Evolutionary conservation across 1,284 basidiomycete species (phyloP), one percentile per base, ranked within the genome.

Genomic region (Trichosporon asahii): DNA sequence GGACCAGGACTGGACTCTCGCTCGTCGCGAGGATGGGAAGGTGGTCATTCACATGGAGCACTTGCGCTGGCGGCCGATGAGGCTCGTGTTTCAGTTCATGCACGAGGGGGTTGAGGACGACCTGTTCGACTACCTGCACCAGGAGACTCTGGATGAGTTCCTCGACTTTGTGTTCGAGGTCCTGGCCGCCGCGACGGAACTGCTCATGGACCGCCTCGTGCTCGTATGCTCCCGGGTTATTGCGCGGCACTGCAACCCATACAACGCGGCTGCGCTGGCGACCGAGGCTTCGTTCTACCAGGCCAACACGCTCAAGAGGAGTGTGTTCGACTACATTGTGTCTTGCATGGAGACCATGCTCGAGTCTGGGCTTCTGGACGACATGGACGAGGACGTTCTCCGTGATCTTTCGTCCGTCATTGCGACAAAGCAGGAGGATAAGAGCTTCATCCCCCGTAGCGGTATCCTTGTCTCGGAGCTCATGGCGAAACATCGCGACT

Each of bases 81-180:
- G 87, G 66, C 90, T 90, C 76, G 92, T 95, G 1, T 82, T 98
- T 69, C 84, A 86, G 69, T 94, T 90, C 79, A 83, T 98, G 74
- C 95, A 93, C 78, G 89, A 89, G 76, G 94, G 94, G 12, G 85
- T 82, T 14, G 92, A 91, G 74, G 86, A 86, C 70, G 88, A 89
- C 67, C 85, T 95, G 76, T 96, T 98, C 77, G 87, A 90, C 60
- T 86, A 86, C 21, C 83, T 93, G 29, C 91, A 91, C 71, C 90
- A 89, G 31, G 82, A 87, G 44, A 88, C 88, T 0, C 83, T 90
- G 11, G 94, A 98, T 73, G 89, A 91, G 61, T 86, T 93, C 64
- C 82, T 98, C 70, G 92, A 95, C 74, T 93, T 95, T 76, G 87
- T 95, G 79, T 94, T 96, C 73, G 89, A 92, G 53, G 90, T 98